Evolutionary conservation across 2,329 filamentous ascomycete species (phyloP), one percentile per base, ranked within the genome.

Genomic region (Aspergillus thermomutatus): DNA sequence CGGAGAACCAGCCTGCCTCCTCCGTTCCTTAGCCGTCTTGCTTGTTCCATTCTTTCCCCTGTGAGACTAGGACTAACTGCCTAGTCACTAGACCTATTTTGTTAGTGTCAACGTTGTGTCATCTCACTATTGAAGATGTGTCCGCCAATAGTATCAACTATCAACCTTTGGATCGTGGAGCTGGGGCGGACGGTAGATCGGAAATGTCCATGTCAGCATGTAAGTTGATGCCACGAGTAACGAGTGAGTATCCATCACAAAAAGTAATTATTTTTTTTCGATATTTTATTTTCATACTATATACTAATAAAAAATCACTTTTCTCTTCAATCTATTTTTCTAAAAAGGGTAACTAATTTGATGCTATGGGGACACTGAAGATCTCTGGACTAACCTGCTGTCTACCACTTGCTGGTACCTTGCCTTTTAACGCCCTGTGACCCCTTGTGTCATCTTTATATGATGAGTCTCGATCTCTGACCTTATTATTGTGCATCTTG

Each of bases 51-150:
- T 40, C 21, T 50, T 52, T 51, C 57, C 55, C 56, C 49, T 52
- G 19, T 52, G 27, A 23, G 41, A 34, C 40, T 17, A 3, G 41
- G 41, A 49, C 63, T 66, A 68, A 60, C n/a, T n/a, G n/a, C n/a
- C n/a, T n/a, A n/a, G 31, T 37, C 14, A 60, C n/a, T n/a, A n/a
- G n/a, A n/a, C 67, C 65, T 59, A 49, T 64, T 69, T 69, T 62
- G 62, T 66, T 69, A 66, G 67, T 70, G 69, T 72, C 69, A 73
- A 72, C 68, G 69, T 72, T 68, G 70, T 73, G 71, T 71, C 69
- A 72, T 70, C 64, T 64, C 65, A 65, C 61, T 66, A 69, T 60
- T 65, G 65, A 69, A 64, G 66, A 70, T 71, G 67, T 68, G 53
- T 49, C 46, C 54, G 26, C 47, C 40, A 31, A 50, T 53, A 37